Evolutionary conservation across 2,329 filamentous ascomycete genomes (phyloP), one percentile per base, ranked within the genome.

Genomic region (Monosporascus ibericus): DNA sequence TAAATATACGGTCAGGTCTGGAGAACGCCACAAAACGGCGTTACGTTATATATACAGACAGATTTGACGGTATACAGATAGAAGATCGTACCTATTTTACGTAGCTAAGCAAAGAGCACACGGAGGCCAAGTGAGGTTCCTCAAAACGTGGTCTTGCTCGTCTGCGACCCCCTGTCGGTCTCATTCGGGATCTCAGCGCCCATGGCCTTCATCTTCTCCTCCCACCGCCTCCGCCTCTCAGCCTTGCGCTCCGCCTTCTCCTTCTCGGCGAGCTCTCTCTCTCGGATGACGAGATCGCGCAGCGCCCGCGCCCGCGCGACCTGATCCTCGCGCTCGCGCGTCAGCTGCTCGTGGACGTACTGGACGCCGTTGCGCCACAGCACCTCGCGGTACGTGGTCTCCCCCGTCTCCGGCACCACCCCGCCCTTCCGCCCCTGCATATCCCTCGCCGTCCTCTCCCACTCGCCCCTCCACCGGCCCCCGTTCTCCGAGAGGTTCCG

Each of bases 281-380:
- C 66, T 22, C 60, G 24, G 3, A 46, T 39, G 47, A 68, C 59
- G 24, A 68, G 52, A 5, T 30, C 39, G 22, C 65, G 60, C 62
- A 68, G 61, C 37, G 66, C 66, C 15, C 64, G 57, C 3, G 66
- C 63, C 24, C 64, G 55, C 14, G 64, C 66, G n/a, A 67, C 51
- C 18, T 51, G 46, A 17, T 66, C 54, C 2, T 47, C n/a, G 8
- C 61, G 60, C 53, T 67, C 58, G 7, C 27, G 30, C 6, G 46
- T 52, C 15, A 68, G 49, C 7, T 47, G 1, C 0, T 27, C 4
- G 3, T 44, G 25, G 5, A 61, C 1, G 17, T 55, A 20, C 6
- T 7, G 5, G 36, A 63, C 30, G 30, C 60, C 63, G 42, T 63
- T 40, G 1, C 22, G 3, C 0, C 24, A n/a, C 6, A 65, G 3